Base-by-base conservation (phyloP, 768 basidiomycete species). In the Calvatia gigantea region DNA sequence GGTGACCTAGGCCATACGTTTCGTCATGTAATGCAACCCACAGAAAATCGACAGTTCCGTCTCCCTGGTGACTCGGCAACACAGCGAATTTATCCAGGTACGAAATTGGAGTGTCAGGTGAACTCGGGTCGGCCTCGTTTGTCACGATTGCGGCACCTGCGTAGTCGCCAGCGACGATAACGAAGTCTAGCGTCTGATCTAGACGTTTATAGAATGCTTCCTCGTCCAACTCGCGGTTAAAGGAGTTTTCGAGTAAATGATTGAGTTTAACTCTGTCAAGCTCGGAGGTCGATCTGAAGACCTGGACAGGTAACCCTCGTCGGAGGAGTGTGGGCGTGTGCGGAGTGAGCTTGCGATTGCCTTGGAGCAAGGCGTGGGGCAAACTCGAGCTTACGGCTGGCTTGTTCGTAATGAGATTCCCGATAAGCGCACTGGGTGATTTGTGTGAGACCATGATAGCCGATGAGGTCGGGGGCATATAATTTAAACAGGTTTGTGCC, bases 31-130 rank as follows among this genome's bases (percentile, higher is more conserved):
- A 74, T 14, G 95, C 95, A 39, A 98, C 96, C 97, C 97, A 99
- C 33, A 99, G 76, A 75, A 99, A 99, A 73, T 99, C 97, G 56
- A 98, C 97, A 0, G 97, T 98, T 15, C 97, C 97, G 64, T 98
- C 96, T 19, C 97, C 97, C 70, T 99, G 97, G 66, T 98, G 86
- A 57, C 79, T 86, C 2, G 97, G 97, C 35, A 95, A 78, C 37
- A 99, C 94, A 14, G 95, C 96, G 68, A 99, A 99, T 73, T 99
- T 99, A 79, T 99, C 97, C 45, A 99, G 84, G 72, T 99, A 99
- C 14, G 91, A 86, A 58, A 96, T 84, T 5, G 87, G 81, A 1
- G 59, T 45, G 7, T 56, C 49, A 6, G 70, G 56, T 19, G 70
- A 67, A 32, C 61, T 70, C n/a, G 77, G 63, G 48, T 68, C 67